Evolutionary conservation across 345 rosid genomes (phyloP).

Genomic region (Pelargonium nanum): DNA sequence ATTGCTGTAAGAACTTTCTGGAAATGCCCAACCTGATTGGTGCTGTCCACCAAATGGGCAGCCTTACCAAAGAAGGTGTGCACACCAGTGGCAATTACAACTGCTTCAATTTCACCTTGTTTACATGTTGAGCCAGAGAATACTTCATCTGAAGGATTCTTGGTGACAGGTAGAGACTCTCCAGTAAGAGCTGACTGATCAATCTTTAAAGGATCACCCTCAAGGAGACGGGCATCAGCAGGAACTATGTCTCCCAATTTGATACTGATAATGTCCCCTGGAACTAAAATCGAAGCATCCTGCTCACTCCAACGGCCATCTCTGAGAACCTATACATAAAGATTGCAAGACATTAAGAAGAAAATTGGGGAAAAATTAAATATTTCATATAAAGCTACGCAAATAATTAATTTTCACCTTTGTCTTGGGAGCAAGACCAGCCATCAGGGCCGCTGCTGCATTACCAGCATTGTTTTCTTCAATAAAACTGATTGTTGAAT

Average conservation of each 20-base stretch:
- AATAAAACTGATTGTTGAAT: conserved; percentile 41
- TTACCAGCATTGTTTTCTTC: conserved; percentile 47
- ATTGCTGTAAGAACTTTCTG: conserved; percentile 41
- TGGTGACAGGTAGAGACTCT: conserved; percentile 42
- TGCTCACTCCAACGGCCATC: conserved; percentile 42
- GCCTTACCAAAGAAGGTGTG: conserved; percentile 52
- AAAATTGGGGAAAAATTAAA: background rate
- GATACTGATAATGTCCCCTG: conserved; percentile 40
- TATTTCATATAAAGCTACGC: background rate
- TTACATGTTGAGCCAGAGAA: conserved; percentile 49
- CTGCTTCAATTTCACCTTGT: conserved; percentile 45
- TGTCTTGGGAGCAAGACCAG: conserved; percentile 36
- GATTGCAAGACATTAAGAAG: background rate
- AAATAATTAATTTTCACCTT: conserved; percentile 15
- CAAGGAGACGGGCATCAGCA: conserved; percentile 40
- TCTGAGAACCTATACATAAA: conserved; percentile 24
- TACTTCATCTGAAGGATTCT: conserved; percentile 25
- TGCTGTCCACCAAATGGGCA: conserved; percentile 45
- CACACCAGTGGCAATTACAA: conserved; percentile 46
- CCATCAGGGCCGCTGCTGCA: conserved; percentile 46
- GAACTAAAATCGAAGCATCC: conserved; percentile 34
- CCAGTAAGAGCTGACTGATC: conserved; percentile 46
- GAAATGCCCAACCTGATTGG: conserved; percentile 41
- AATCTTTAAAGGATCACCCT: conserved; percentile 42
- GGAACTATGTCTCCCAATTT: conserved; percentile 42